Conservation (phyloP, 306 rosid genomes). For the Vigna reflexopilosa region DNA sequence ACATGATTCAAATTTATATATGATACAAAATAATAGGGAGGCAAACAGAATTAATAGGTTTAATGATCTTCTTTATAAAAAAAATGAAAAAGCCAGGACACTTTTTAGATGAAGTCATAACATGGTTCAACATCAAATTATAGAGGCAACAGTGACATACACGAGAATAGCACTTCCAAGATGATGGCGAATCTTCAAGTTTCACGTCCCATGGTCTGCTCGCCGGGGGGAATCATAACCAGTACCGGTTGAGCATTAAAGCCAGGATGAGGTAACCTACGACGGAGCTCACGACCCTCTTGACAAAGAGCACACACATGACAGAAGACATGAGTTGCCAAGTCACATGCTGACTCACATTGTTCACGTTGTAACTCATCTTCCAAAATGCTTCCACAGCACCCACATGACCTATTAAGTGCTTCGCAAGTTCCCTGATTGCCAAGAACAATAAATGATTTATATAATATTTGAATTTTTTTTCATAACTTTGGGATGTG, state of each 20-base stretch:
- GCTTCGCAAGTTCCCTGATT: constrained; percentile 86
- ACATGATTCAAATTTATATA: constrained; percentile 20
- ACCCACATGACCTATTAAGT: constrained; percentile 80
- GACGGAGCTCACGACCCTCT: constrained; percentile 98
- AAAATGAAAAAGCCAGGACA: constrained; percentile 17
- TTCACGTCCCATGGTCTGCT: constrained; percentile 85
- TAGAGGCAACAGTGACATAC: constrained; percentile 34
- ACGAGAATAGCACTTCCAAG: constrained; percentile 33
- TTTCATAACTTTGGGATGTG: background rate
- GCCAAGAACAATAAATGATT: constrained; percentile 32
- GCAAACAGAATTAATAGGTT: constrained; percentile 34
- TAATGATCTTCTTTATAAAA: constrained; percentile 35
- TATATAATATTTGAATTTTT: constrained; percentile 4
- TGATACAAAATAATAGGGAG: constrained; percentile 20
- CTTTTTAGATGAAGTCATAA: constrained; percentile 18
- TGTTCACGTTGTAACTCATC: constrained; percentile 79
- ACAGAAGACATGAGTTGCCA: constrained; percentile 85
- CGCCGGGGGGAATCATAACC: constrained; percentile 89
- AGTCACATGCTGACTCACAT: constrained; percentile 79
- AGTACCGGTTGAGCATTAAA: constrained; percentile 77
- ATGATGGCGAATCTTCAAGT: constrained; percentile 47
- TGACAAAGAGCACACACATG: constrained; percentile 93
- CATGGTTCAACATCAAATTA: constrained; percentile 25
- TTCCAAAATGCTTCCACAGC: constrained; percentile 75
- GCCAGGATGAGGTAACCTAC: constrained; percentile 88